Evolutionary conservation across 352 stramenopile species (phyloP), one percentile per base, ranked within the genome.

Genomic region (Phytophthora fragariae): DNA sequence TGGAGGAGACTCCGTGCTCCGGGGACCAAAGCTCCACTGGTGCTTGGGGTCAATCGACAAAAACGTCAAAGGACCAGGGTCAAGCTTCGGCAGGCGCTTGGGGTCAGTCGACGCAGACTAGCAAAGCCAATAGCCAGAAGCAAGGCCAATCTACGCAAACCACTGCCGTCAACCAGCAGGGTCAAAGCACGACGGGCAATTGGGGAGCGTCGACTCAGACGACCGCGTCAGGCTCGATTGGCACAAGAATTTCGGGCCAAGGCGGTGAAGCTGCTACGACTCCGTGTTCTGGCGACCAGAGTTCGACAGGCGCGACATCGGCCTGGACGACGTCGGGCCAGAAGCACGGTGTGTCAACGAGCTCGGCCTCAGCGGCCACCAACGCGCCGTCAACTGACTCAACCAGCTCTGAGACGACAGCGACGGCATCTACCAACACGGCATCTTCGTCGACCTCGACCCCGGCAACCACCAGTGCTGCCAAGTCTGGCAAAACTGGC

Each of bases 401-500:
- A 1, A 35, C 49, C 15, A 47, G 46, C 29, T 56, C 44, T 31
- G 33, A 52, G 14, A 56, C 31, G 24, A 12, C 35, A 14, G 14
- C 24, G 24, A 27, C 37, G 27, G 5, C 27, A 31, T 31, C 27
- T 31, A 31, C 27, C 27, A 31, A 0, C 37, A 14, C 37, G 12
- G 37, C 37, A 5, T 14, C 37, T 10, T 2, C 58, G n/a, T 41
- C 62, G 9, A 35, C 61, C 9, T 24, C 69, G 17, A 49, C 69
- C 44, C 58, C 52, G 21, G 33, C 41, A 7, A 15, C 27, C 21
- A 61, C 53, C 11, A 60, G 24, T 37, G 31, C 53, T 41, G 62
- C 69, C 31, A 68, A 68, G 21, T 66, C 64, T 12, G 63, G 58
- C 33, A 70, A 72, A 27, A 65, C 58, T 12, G 70, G 58, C 14